Evolutionary conservation across 2,329 filamentous ascomycete genomes (phyloP), one percentile per base, ranked within the genome.

Genomic region (Penicillium brevicompactum): DNA sequence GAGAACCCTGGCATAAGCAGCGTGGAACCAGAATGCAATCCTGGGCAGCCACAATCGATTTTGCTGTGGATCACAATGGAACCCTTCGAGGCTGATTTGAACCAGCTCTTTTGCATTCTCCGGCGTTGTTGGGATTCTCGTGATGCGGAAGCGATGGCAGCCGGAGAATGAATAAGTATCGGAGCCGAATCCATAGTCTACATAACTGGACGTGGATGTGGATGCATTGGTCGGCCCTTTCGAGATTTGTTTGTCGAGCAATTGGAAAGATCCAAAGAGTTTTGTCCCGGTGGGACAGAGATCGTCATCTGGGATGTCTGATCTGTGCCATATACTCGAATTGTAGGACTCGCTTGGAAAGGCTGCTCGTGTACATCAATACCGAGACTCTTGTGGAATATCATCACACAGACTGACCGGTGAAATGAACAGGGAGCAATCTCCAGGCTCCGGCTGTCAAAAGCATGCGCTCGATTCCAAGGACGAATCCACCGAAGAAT

Each of bases 131-230:
- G 22, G 41, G 7, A 56, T 24, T 38, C 55, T 30, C n/a, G 51
- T 56, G 27, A 60, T 56, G 6, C 58, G 59, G 34, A 62, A 53
- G 11, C 59, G 49, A 45, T 62, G 59, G 10, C 57, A 62, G 13
- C 59, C 59, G 10, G 48, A 49, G 16, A 62, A 62, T 5, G 30
- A 30, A 14, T 14, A 54, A 10, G 46, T 22, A 38, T 62, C 57
- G 2, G 59, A 62, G 2, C 59, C 59, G 32, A 58, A 62, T 40
- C 57, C 57, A 37, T 60, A 62, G 31, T 60, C 57, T 11, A 62
- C 55, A 18, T 58, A 60, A n/a, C 57, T 62, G 21, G 18, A 18
- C 18, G 18, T 18, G 18, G 18, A 18, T 18, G 54, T 13, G 18
- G 38, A 31, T 13, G 37, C 7, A 21, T 34, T 44, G 6, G 51